phyloP scores from a whole-genome alignment of 495 filamentous ascomycete genomes.

The Thermochaetoides thermophila region DNA sequence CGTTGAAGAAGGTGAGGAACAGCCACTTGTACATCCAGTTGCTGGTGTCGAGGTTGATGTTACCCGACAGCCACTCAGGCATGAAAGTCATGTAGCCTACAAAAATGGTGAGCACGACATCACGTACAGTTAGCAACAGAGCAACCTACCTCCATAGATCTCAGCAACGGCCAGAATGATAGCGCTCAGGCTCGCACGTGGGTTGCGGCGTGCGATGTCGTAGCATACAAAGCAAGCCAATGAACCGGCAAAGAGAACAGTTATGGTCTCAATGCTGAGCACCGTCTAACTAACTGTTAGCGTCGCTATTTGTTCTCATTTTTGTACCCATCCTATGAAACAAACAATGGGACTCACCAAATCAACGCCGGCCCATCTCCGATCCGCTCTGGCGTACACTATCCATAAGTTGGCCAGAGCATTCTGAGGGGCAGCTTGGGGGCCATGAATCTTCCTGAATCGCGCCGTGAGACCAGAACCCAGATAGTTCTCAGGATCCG shows the following conservation, averaged over 20 bases:
- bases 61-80: constrained; percentile 80
- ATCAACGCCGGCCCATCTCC: constrained; percentile 68
- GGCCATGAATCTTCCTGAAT: constrained; percentile 47
- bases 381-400: constrained; percentile 83
- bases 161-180: constrained; percentile 78
- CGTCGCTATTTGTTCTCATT: not conserved
- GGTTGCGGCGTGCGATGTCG: constrained; percentile 42
- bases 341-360: constrained; percentile 25
- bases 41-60: constrained; percentile 57
- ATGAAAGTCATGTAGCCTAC: constrained; percentile 86
- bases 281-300: constrained; percentile 34
- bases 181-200: constrained; percentile 52
- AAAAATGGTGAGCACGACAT: not conserved
- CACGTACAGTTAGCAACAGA: not conserved
- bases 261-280: constrained; percentile 71
- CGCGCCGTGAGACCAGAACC: constrained; percentile 2
- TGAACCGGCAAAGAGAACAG: constrained; percentile 63
- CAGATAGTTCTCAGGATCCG: constrained; percentile 31
- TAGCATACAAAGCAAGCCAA: constrained; percentile 58
- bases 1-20: constrained; percentile 86
- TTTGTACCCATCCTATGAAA: not conserved
- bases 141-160: constrained; percentile 58
- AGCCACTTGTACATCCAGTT: constrained; percentile 83
- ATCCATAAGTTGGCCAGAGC: constrained; percentile 65
- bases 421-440: constrained; percentile 45